Conservation (phyloP, 2,329 filamentous ascomycete genomes). For the Xylaria sp. region DNA sequence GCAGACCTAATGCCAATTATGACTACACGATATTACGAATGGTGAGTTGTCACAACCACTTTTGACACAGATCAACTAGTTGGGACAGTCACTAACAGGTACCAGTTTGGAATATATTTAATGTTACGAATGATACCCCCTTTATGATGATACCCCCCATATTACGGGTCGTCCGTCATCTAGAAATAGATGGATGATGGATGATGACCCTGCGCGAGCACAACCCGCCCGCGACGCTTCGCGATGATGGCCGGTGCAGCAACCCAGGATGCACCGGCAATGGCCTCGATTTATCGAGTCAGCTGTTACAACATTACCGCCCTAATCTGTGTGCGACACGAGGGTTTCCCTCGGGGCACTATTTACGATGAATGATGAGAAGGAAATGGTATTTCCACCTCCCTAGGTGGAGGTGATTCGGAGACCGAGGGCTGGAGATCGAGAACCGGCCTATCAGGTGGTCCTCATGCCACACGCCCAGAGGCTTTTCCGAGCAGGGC, state of each 20-base stretch:
- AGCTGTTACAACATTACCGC: background rate
- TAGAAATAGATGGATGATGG: too few species aligned
- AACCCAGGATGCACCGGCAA: background rate
- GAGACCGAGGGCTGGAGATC: background rate
- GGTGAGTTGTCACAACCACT: slow-evolving; percentile 28
- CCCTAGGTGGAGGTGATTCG: too few species aligned
- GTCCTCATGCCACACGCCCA: slow-evolving; percentile 9
- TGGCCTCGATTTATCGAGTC: background rate
- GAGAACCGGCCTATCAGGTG: background rate
- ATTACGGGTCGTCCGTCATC: slow-evolving; percentile 6
- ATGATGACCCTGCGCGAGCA: background rate
- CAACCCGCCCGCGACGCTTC: slow-evolving; percentile 7
- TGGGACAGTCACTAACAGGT: slow-evolving; percentile 9
- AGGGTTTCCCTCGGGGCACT: background rate
- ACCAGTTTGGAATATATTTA: slow-evolving; percentile 4
- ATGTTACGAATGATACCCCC: slow-evolving; percentile 7
- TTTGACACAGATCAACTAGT: background rate
- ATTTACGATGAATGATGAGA: background rate
- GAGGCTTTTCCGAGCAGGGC: slow-evolving; percentile 19
- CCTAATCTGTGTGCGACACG: background rate
- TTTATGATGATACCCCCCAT: slow-evolving; percentile 20
- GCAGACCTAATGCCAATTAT: slow-evolving; percentile 15
- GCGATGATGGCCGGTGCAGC: background rate
- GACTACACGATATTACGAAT: slow-evolving; percentile 33
- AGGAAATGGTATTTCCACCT: background rate